Percentiles rank a stretch among this genome's conserved stretches.
Evolutionary conservation across 1,284 basidiomycete species (phyloP).

Genomic region (Caloboletus inedulis): DNA sequence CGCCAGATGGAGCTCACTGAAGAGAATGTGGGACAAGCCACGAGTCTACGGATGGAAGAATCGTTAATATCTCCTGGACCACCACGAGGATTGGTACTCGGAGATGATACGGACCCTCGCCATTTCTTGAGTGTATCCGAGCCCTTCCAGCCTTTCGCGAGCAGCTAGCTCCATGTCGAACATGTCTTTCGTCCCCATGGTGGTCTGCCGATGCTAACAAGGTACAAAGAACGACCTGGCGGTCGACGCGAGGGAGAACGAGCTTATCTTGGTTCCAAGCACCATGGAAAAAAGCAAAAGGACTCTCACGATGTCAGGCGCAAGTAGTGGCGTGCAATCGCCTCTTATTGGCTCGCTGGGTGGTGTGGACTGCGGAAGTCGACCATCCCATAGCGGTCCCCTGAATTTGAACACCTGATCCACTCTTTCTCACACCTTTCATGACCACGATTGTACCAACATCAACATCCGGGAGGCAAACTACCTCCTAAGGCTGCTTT

Average conservation of each 20-base stretch:
- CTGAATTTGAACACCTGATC: neutral
- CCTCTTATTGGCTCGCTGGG: neutral
- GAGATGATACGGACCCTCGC: slow-evolving; percentile 36
- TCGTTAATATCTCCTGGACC: neutral
- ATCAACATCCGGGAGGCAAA: neutral
- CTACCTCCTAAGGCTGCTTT: neutral
- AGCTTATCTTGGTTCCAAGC: too few species aligned
- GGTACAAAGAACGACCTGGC: neutral
- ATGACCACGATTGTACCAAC: too few species aligned
- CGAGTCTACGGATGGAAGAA: slow-evolving; percentile 37
- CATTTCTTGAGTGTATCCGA: slow-evolving; percentile 52
- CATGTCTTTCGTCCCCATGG: slow-evolving; percentile 10
- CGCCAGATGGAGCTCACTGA: slow-evolving; percentile 41
- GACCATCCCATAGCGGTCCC: neutral
- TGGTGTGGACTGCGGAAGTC: neutral
- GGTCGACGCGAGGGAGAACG: neutral
- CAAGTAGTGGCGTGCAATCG: neutral
- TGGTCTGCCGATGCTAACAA: neutral
- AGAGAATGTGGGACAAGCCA: slow-evolving; percentile 44
- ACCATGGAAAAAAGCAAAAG: too few species aligned
- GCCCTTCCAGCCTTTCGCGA: slow-evolving; percentile 38
- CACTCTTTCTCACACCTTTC: neutral
- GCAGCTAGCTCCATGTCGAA: slow-evolving; percentile 26
- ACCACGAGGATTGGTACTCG: neutral
- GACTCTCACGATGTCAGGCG: neutral